Base-by-base conservation (phyloP, 164 flowering plant species). In the Malania oleifera region DNA sequence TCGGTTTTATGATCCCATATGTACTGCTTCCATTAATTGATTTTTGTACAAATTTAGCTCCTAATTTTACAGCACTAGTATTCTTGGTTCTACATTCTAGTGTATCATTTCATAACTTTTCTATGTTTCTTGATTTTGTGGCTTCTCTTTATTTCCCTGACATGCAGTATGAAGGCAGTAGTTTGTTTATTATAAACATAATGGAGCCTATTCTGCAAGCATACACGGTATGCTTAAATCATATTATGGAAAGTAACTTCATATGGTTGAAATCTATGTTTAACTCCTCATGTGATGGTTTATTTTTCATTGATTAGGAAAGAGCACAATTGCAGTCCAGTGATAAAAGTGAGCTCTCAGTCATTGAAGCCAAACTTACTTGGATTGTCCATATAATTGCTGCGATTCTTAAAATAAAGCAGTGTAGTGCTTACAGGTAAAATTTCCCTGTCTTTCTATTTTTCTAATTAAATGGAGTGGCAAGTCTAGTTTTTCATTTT, bases 341-440 rank as follows among this genome's bases (percentile, higher is more conserved):
- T 68, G 89, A 90, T 70, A 67, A 54, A 10, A 71, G 57, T 71
- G 90, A 93, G 29, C 80, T 90, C 17, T 76, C 85, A 62, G 73
- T 87, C 38, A 61, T 85, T 57, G 98, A 93, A 74, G 90, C 86
- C 26, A 89, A 93, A 77, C 95, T 93, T 66, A 67, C 98, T 56
- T 93, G 98, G 98, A 74, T 90, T 66, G 90, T 88, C 64, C 97
- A 93, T 73, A 90, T 90, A 52, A 72, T 93, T 68, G 97, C 98
- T 60, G 96, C 97, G 22, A 78, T 90, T 68, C 73, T 93, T 25
- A 93, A 83, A 73, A 79, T 79, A 44, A 93, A 76, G 67, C 98
- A 86, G 61, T 72, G 74, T 56, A 72, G 76, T 71, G 83, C 89
- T 37, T 78, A 80, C 52, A 86, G 98, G 98, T 84, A 76, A 56